These are phyloP conservation scores for Lasiodiplodia sp. DNA, from an alignment of 2,329 filamentous ascomycete genomes.

Conservation along the genomic window DNA sequence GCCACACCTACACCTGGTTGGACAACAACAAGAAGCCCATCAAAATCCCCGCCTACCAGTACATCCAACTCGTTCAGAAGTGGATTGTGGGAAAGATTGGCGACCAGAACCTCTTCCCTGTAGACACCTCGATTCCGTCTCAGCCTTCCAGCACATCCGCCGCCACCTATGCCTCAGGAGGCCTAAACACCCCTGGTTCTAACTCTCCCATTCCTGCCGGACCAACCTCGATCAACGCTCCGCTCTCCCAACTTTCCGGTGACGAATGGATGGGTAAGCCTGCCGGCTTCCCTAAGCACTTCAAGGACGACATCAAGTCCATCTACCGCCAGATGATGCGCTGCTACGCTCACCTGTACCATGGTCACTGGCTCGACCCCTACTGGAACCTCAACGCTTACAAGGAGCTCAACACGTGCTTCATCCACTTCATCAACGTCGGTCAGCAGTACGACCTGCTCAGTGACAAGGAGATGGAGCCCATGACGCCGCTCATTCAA, in stretches of 20 bases:
- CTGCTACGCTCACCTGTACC: slow-evolving; percentile 62
- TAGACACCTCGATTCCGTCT: slow-evolving; percentile 75
- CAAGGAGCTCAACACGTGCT: slow-evolving; percentile 62
- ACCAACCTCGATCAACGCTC: slow-evolving; percentile 56
- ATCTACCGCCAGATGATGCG: slow-evolving; percentile 64
- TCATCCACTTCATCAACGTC: slow-evolving; percentile 62
- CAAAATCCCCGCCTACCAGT: slow-evolving; percentile 89
- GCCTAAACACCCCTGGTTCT: slow-evolving; percentile 54
- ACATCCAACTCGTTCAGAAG: slow-evolving; percentile 94
- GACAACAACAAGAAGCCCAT: slow-evolving; percentile 87
- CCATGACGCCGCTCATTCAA: slow-evolving; percentile 93
- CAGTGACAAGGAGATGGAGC: slow-evolving; percentile 88
- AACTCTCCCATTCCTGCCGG: slow-evolving; percentile 54
- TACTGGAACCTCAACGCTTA: slow-evolving; percentile 58
- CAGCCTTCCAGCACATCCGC: slow-evolving; percentile 58
- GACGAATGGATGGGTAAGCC: slow-evolving; percentile 88
- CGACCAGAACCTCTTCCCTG: slow-evolving; percentile 88
- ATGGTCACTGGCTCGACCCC: slow-evolving; percentile 59
- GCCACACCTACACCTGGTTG: slow-evolving; percentile 96
- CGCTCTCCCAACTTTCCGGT: slow-evolving; percentile 69
- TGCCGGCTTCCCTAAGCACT: slow-evolving; percentile 69
- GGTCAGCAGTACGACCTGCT: slow-evolving; percentile 83
- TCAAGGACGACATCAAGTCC: slow-evolving; percentile 78
- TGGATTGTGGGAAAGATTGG: slow-evolving; percentile 98
- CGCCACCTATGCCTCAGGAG: slow-evolving; percentile 62